Conservation (phyloP, 2,329 filamentous ascomycete genomes). For the Sordariomycetes sp. region DNA sequence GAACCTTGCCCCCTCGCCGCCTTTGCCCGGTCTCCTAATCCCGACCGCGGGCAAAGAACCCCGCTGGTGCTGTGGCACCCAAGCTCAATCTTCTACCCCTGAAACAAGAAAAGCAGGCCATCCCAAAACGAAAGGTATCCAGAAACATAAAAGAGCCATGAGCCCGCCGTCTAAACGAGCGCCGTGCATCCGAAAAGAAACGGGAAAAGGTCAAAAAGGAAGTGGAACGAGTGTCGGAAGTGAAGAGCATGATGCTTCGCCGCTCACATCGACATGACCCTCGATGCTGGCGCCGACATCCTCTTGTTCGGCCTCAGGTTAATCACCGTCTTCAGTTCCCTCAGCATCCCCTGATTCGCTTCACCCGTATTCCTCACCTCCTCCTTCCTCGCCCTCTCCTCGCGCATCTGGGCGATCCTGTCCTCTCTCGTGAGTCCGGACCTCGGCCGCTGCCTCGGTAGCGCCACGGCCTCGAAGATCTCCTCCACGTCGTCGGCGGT, state of each 20-base stretch:
- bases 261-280: slow-evolving; percentile 7
- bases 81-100: not conserved
- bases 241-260: not conserved
- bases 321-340: slow-evolving; percentile 87
- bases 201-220: slow-evolving; percentile 1
- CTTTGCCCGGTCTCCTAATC: too few relatives aligned
- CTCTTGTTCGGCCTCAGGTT: slow-evolving; percentile 31
- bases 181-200: not conserved
- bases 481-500: slow-evolving; percentile 51
- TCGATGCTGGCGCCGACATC: slow-evolving; percentile 4
- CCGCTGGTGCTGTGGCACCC: too few relatives aligned
- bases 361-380: slow-evolving; percentile 64
- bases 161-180: slow-evolving; percentile 1
- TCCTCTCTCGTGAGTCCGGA: slow-evolving; percentile 74
- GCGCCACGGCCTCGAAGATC: slow-evolving; percentile 83
- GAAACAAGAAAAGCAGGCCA: not conserved
- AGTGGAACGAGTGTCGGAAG: not conserved
- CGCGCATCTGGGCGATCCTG: slow-evolving; percentile 75
- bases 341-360: slow-evolving; percentile 79
- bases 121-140: not conserved
- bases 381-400: slow-evolving; percentile 70
- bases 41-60: too few relatives aligned
- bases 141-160: not conserved
- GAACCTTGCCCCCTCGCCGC: too few relatives aligned
- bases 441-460: slow-evolving; percentile 56